These are phyloP conservation scores for Rhodotorula sp. DNA, from an alignment of 1,284 basidiomycete genomes.

Conservation along the genomic window DNA sequence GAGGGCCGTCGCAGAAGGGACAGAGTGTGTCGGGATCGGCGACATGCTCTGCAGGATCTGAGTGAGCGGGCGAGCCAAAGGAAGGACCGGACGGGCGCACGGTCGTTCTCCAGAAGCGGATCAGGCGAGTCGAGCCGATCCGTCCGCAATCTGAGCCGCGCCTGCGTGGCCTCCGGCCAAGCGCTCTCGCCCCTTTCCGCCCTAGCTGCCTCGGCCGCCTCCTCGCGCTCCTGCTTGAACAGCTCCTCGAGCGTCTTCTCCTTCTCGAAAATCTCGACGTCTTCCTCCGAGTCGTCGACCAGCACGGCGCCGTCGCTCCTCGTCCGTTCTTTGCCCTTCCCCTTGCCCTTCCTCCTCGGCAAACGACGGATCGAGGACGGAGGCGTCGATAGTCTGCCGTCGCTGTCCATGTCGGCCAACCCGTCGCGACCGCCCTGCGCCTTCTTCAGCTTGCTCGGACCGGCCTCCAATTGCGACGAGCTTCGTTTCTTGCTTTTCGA, in stretches of 20 bases:
- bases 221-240: not conserved
- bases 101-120: not conserved
- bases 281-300: not conserved
- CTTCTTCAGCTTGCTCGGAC: not conserved
- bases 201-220: not conserved
- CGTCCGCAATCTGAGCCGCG: not conserved
- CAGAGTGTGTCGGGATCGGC: slow-evolving; percentile 34
- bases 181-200: not conserved
- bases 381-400: not conserved
- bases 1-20: slow-evolving; percentile 39
- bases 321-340: slow-evolving; percentile 25
- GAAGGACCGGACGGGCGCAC: not conserved
- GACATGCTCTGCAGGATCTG: not conserved
- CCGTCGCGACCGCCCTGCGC: not conserved
- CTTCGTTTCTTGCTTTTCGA: not conserved
- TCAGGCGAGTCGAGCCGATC: not conserved
- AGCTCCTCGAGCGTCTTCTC: not conserved
- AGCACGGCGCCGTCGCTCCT: not conserved
- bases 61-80: no score
- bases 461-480: not conserved
- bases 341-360: slow-evolving; percentile 47
- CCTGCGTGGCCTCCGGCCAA: not conserved
- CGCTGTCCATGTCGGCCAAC: slow-evolving; percentile 60
- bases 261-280: not conserved
- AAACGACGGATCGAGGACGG: not conserved